Base-by-base conservation (phyloP, 768 basidiomycete species). In the Tephrocybe rancida region DNA sequence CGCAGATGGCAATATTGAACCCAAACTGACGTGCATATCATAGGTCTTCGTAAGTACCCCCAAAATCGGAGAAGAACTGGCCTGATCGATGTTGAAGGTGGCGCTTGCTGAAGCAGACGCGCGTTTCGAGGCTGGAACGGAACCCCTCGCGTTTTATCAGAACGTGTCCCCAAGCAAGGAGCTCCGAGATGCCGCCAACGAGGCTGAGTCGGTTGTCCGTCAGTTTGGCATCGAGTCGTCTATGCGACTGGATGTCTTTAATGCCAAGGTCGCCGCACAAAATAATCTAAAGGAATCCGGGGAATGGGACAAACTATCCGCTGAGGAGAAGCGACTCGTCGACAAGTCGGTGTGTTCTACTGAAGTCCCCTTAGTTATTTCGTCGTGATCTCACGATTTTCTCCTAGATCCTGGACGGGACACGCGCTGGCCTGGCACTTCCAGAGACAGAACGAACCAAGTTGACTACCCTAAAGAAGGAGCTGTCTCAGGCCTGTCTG, bases 161-260 rank as follows among this genome's bases (percentile, higher is more conserved):
- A 89, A 92, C 59, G 90, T 94, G 24, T 88, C 90, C 22, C 73
- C 84, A 1, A 74, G 77, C 50, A 86, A 91, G 65, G 83, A 79
- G 38, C 79, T 95, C 16, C 82, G 92, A 1, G 92, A 94, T 64
- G 89, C 90, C 1, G 86, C 89, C 4, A 90, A 84, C 50, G 80
- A 81, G 35, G 86, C 87, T 2, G 89, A 93, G 64, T 78, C 81
- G n/a, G 73, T 83, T 27, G 71, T 85, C 16, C 83, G 87, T 50
- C 84, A 91, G 59, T 92, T 83, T 59, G 74, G 74, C 22, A 88
- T 93, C 49, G 89, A 94, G 63, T 75, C 82, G 0, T 86, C 85
- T 11, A 92, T 93, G 88, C 84, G 92, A 11, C 65, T 87, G 44
- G 93, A 95, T 63, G 80, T 95, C 44, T 95, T 81, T 75, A 73